Evolutionary conservation across 2,329 filamentous ascomycete genomes (phyloP), one percentile per base, ranked within the genome.

Genomic region (Sporothrix brasiliensis): DNA sequence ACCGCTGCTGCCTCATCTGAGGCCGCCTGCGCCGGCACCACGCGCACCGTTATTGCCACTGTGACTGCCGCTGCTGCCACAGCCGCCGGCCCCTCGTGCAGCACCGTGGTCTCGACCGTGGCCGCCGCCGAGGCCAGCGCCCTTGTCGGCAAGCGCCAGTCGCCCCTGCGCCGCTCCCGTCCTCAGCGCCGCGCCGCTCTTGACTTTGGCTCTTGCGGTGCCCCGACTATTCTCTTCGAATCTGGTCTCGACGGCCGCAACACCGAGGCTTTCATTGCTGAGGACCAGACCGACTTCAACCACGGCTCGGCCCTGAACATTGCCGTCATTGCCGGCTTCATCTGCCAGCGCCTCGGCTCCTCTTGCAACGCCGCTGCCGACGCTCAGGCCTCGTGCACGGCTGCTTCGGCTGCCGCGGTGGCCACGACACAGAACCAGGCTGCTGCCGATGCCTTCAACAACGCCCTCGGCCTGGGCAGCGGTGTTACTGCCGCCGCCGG

Each of bases 251-350:
- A 84, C 73, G 82, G 82, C 65, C 82, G 83, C 71, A 78, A 78
- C 49, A 77, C 81, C 41, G 74, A 78, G 34, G 78, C 80, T 16
- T 85, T 84, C 72, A 78, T 81, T 73, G 79, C 83, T 50, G 76
- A 76, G 11, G 80, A 84, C 76, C 74, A 79, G 71, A 73, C 73
- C 41, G 78, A 78, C 73, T 85, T 82, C 77, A 80, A 79, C 75
- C 83, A 85, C 74, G 82, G 83, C 68, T 82, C 81, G 6, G 82
- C 82, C 9, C 76, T 81, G 53, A 81, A 81, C 75, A 84, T 85
- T 74, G 79, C 76, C 54, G 78, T 84, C 75, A 83, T 85, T 73
- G 79, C 83, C 14, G 76, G 78, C 58, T 85, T 85, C 76, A 83
- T 85, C 77, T 85, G 83, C 77, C 75, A 78, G 69, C 81, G 81